phyloP scores from a whole-genome alignment of 192 early-diverging fungal species.

The Entomortierella parvispora region DNA sequence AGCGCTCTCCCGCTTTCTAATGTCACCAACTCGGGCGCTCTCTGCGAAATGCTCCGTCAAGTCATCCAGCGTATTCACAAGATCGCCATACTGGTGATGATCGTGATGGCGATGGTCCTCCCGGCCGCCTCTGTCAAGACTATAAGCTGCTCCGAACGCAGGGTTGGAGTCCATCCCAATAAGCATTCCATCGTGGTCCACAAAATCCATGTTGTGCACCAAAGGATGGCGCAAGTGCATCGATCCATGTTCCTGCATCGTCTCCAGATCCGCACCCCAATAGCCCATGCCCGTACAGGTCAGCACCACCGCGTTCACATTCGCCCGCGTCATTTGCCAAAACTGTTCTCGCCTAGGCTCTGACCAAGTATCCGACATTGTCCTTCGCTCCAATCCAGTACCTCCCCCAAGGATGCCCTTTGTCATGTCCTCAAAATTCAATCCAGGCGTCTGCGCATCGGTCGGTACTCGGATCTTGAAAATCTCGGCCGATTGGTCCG shows the following conservation, averaged over 20 bases:
- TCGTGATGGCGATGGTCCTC: slow-evolving; percentile 9
- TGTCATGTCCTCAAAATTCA: slow-evolving; percentile 53
- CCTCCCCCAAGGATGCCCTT: slow-evolving; percentile 48
- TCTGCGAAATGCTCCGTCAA: slow-evolving; percentile 49
- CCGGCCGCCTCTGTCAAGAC: not conserved
- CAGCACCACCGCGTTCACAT: slow-evolving; percentile 41
- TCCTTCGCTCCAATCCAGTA: slow-evolving; percentile 41
- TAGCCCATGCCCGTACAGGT: slow-evolving; percentile 33
- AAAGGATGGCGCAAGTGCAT: slow-evolving; percentile 15
- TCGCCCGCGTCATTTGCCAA: slow-evolving; percentile 48
- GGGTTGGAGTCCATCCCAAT: slow-evolving; percentile 23
- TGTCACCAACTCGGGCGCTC: slow-evolving; percentile 36
- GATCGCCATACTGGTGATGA: slow-evolving; percentile 45
- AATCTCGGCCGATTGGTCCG: slow-evolving; percentile 40
- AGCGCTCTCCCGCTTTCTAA: slow-evolving; percentile 35
- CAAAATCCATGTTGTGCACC: slow-evolving; percentile 22
- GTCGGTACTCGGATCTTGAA: slow-evolving; percentile 48
- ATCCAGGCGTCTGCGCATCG: slow-evolving; percentile 27
- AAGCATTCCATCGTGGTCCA: slow-evolving; percentile 41
- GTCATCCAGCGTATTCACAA: slow-evolving; percentile 39
- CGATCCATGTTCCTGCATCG: slow-evolving; percentile 33
- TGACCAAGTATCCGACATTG: slow-evolving; percentile 19
- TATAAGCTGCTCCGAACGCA: slow-evolving; percentile 8
- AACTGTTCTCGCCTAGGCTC: slow-evolving; percentile 38
- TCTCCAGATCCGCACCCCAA: slow-evolving; percentile 34